phyloP scores from a whole-genome alignment of 1,284 basidiomycete genomes.

The Phylloboletellus chloephorus region DNA sequence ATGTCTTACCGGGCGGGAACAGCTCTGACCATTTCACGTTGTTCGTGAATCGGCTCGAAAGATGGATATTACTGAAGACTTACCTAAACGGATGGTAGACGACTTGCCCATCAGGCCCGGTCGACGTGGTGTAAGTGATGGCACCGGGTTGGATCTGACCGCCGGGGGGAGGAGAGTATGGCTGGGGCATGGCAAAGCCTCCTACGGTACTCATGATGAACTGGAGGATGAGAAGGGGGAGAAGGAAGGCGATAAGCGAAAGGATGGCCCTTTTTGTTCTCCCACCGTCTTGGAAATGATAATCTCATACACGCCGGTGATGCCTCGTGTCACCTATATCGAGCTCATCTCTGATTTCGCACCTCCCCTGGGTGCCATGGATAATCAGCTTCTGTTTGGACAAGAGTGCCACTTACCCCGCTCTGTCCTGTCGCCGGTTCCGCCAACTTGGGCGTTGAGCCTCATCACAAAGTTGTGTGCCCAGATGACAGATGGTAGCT shows the following conservation, averaged over 20 bases:
- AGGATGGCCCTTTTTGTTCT: conserved; percentile 23
- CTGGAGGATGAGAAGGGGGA: conserved; percentile 9
- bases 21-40: conserved; percentile 41
- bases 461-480: too few relatives aligned
- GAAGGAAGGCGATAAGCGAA: conserved; percentile 13
- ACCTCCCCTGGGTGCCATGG: conserved; percentile 3
- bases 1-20: conserved; percentile 56
- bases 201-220: conserved; percentile 20
- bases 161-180: conserved; percentile 29
- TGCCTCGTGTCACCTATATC: conserved; percentile 34
- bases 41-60: conserved; percentile 17
- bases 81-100: conserved; percentile 69
- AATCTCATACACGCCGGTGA: conserved; percentile 15
- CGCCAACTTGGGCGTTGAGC: too few relatives aligned
- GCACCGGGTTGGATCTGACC: conserved; percentile 49
- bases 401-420: too few relatives aligned
- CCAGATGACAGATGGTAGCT: too few relatives aligned
- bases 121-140: conserved; percentile 63
- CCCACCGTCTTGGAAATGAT: conserved; percentile 9
- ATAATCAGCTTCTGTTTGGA: conserved; percentile 3
- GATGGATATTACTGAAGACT: conserved; percentile 21
- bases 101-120: conserved; percentile 51
- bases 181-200: conserved; percentile 25
- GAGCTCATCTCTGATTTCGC: conserved; percentile 26
- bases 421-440: too few relatives aligned